Percentiles rank a stretch among this genome's conserved stretches.
phyloP scores from a whole-genome alignment of 1,284 basidiomycete genomes.

The Bjerkandera adusta region DNA sequence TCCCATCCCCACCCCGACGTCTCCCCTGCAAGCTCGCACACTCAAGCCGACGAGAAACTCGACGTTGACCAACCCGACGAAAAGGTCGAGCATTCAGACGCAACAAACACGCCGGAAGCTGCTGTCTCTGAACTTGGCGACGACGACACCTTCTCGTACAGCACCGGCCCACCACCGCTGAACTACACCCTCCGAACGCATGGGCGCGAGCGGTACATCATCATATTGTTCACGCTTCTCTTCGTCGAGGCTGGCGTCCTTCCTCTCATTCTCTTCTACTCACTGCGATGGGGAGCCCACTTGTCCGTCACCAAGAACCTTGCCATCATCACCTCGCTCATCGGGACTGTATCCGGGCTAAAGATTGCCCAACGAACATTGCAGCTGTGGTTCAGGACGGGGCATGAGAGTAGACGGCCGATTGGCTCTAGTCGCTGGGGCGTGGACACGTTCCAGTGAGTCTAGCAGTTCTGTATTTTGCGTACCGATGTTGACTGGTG shows the following conservation, averaged over 20 bases:
- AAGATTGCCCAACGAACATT: slow-evolving; percentile 29
- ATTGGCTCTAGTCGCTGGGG: slow-evolving; percentile 31
- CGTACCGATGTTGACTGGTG: not conserved
- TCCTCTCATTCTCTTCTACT: slow-evolving; percentile 33
- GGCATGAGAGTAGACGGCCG: slow-evolving; percentile 27
- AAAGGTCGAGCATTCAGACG: not conserved
- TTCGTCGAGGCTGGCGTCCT: slow-evolving; percentile 31
- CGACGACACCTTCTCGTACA: not conserved
- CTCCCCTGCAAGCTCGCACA: not conserved
- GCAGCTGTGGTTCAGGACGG: slow-evolving; percentile 27
- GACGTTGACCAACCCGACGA: not conserved
- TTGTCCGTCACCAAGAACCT: slow-evolving; percentile 31
- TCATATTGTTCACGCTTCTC: slow-evolving; percentile 28
- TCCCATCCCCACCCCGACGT: not conserved
- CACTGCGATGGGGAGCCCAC: slow-evolving; percentile 32
- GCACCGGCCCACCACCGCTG: slow-evolving; percentile 25
- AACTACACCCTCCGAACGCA: slow-evolving; percentile 27
- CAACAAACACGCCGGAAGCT: not conserved
- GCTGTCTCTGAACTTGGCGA: not conserved
- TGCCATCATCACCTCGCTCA: slow-evolving; percentile 33
- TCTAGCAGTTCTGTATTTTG: slow-evolving; percentile 2
- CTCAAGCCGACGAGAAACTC: not conserved
- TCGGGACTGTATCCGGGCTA: slow-evolving; percentile 31
- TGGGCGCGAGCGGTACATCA: slow-evolving; percentile 24
- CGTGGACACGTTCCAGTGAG: slow-evolving; percentile 30